phyloP scores from a whole-genome alignment of 352 stramenopile species.

The Phytophthora agathidicida region DNA sequence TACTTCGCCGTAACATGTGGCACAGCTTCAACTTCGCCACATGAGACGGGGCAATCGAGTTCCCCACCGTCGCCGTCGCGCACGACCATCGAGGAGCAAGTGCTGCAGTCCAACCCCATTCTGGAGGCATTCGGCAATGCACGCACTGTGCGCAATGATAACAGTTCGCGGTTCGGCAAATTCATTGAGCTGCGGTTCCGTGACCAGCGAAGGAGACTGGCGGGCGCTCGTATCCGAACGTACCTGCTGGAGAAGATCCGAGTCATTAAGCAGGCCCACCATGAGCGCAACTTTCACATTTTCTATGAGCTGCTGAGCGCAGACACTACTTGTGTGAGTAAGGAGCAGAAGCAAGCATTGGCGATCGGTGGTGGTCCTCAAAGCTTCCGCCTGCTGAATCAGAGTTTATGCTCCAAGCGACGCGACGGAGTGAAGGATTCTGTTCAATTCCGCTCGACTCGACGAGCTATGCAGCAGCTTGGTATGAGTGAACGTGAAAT shows the following conservation, averaged over 20 bases:
- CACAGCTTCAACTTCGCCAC: conserved; percentile 7
- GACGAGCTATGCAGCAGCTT: conserved; percentile 78
- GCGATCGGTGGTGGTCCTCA: conserved; percentile 36
- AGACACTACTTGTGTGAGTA: conserved; percentile 29
- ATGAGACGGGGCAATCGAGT: conserved; percentile 11
- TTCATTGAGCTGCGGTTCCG: conserved; percentile 91
- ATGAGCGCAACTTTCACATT: conserved; percentile 90
- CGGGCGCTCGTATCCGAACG: conserved; percentile 86
- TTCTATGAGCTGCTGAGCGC: conserved; percentile 86
- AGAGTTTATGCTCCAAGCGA: conserved; percentile 70
- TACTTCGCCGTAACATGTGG: conserved; percentile 84
- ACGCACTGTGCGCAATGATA: conserved; percentile 89
- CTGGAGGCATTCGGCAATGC: conserved; percentile 92
- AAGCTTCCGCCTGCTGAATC: conserved; percentile 72
- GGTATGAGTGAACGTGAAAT: conserved; percentile 69
- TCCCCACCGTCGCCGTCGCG: conserved; percentile 27
- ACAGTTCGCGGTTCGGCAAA: conserved; percentile 91
- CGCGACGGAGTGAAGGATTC: conserved; percentile 74
- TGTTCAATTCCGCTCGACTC: conserved; percentile 65
- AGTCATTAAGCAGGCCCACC: conserved; percentile 75
- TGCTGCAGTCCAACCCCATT: conserved; percentile 92
- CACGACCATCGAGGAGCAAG: conserved; percentile 75
- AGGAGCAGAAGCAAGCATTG: conserved; percentile 40
- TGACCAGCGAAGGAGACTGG: conserved; percentile 32
- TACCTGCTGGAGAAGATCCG: conserved; percentile 96